Percentiles rank a stretch among this genome's conserved stretches.
Evolutionary conservation across 116 monocot genomes (phyloP).

Genomic region (Posidonia oceanica): DNA sequence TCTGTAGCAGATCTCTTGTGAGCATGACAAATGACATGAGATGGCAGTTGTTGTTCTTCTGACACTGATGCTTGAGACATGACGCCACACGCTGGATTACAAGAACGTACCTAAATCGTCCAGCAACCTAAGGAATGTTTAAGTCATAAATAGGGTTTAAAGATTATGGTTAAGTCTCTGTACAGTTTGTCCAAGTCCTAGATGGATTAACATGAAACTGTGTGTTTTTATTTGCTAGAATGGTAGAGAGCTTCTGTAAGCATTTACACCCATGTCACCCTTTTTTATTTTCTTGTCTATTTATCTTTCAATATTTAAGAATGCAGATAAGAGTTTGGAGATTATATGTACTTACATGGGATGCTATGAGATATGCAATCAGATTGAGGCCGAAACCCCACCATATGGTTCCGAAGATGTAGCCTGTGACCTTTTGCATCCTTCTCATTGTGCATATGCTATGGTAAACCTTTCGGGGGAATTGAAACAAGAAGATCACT

Average conservation of each 20-base stretch:
- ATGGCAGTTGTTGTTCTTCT: slow-evolving; percentile 40
- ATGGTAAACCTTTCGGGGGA: slow-evolving; percentile 65
- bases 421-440: slow-evolving; percentile 81
- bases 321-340: too few species aligned
- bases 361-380: slow-evolving; percentile 75
- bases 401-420: slow-evolving; percentile 79
- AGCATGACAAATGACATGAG: slow-evolving; percentile 41
- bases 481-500: slow-evolving; percentile 48
- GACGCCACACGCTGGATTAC: slow-evolving; percentile 66
- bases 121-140: slow-evolving; percentile 46
- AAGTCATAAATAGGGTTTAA: too few species aligned
- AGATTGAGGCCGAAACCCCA: slow-evolving; percentile 81
- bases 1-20: slow-evolving; percentile 23
- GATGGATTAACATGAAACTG: too few species aligned
- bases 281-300: too few species aligned
- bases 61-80: slow-evolving; percentile 52
- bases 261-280: too few species aligned
- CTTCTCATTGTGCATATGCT: slow-evolving; percentile 47
- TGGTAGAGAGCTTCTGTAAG: too few species aligned
- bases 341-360: slow-evolving; percentile 39
- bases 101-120: slow-evolving; percentile 89
- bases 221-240: too few species aligned
- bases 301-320: too few species aligned
- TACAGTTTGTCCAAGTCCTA: neutral
- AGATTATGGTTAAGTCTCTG: too few species aligned